Percentiles rank a stretch among this genome's conserved stretches.
Evolutionary conservation across 768 basidiomycete genomes (phyloP).

Genomic region (Kwoniella botswanensis): DNA sequence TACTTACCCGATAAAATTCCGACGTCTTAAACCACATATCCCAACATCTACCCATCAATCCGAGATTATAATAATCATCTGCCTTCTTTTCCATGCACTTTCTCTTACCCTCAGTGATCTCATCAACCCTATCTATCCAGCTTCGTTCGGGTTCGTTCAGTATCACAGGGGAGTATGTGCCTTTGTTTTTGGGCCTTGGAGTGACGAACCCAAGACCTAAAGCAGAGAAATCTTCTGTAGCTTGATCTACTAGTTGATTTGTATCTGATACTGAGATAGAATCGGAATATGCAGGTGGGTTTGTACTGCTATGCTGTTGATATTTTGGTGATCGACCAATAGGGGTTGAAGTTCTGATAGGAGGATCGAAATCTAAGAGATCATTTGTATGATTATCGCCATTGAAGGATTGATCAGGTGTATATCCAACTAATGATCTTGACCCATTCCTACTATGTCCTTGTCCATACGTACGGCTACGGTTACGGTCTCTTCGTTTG

Average conservation of each 20-base stretch:
- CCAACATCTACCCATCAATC: conserved; percentile 49
- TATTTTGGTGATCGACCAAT: conserved; percentile 69
- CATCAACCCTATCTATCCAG: conserved; percentile 22
- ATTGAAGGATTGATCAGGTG: conserved; percentile 37
- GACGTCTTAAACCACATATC: conserved; percentile 46
- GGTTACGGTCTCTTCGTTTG: not conserved
- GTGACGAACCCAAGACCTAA: conserved; percentile 16
- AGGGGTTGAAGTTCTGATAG: conserved; percentile 46
- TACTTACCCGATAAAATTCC: conserved; percentile 40
- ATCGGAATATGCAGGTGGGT: conserved; percentile 36
- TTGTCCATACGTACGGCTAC: not conserved
- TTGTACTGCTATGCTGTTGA: conserved; percentile 74
- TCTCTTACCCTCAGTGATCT: conserved; percentile 3
- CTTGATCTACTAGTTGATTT: conserved; percentile 23
- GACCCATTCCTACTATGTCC: conserved; percentile 16
- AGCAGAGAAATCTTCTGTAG: conserved; percentile 23
- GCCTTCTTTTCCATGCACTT: conserved; percentile 41
- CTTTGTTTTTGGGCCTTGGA: conserved; percentile 11
- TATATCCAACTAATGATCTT: conserved; percentile 46
- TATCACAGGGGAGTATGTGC: not conserved
- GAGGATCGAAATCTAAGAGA: conserved; percentile 22
- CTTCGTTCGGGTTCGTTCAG: not conserved
- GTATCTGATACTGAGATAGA: conserved; percentile 37
- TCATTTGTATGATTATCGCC: conserved; percentile 12
- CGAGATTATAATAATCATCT: conserved; percentile 44